A percentile compares a stretch with the other conserved stretches of the same genome.
Conservation (phyloP, 805 yeast genomes). For the Yarrowia keelungensis region DNA sequence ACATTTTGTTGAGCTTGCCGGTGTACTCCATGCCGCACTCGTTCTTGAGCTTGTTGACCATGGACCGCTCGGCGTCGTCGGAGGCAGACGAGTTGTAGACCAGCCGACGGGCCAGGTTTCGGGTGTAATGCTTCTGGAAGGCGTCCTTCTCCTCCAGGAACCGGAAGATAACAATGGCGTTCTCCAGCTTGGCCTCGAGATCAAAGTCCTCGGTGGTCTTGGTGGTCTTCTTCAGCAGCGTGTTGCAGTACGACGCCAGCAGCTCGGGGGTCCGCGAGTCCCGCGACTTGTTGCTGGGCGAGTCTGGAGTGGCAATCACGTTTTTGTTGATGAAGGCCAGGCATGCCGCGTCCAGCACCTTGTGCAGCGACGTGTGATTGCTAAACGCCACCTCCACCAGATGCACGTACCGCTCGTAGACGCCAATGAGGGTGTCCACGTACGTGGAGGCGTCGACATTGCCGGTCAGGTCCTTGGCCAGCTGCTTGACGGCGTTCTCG, state of each 20-base stretch:
- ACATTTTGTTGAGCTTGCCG: constrained; percentile 93
- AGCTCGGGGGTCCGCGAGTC: constrained; percentile 88
- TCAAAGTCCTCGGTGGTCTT: constrained; percentile 67
- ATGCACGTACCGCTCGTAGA: constrained; percentile 69
- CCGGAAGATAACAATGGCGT: constrained; percentile 84
- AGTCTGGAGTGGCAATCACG: constrained; percentile 65
- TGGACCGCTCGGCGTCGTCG: constrained; percentile 81
- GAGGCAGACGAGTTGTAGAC: constrained; percentile 86
- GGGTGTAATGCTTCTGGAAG: constrained; percentile 90
- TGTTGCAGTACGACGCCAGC: constrained; percentile 87
- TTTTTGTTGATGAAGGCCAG: constrained; percentile 82
- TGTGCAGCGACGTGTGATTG: constrained; percentile 77
- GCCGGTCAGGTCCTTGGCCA: constrained; percentile 52
- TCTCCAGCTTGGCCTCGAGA: constrained; percentile 73
- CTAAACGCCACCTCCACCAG: constrained; percentile 73
- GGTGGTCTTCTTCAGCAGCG: constrained; percentile 75
- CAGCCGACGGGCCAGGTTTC: constrained; percentile 85
- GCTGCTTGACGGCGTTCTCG: constrained; percentile 62
- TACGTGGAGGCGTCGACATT: constrained; percentile 76
- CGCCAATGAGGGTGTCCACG: constrained; percentile 74
- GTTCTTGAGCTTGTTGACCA: constrained; percentile 84
- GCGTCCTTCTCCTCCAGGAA: constrained; percentile 94
- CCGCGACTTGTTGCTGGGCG: constrained; percentile 45
- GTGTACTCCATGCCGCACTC: constrained; percentile 94
- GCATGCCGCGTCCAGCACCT: constrained; percentile 89